Percentiles rank a stretch among this genome's conserved stretches.
phyloP scores from a whole-genome alignment of 495 filamentous ascomycete genomes.

The Aspergillus indologenus region DNA sequence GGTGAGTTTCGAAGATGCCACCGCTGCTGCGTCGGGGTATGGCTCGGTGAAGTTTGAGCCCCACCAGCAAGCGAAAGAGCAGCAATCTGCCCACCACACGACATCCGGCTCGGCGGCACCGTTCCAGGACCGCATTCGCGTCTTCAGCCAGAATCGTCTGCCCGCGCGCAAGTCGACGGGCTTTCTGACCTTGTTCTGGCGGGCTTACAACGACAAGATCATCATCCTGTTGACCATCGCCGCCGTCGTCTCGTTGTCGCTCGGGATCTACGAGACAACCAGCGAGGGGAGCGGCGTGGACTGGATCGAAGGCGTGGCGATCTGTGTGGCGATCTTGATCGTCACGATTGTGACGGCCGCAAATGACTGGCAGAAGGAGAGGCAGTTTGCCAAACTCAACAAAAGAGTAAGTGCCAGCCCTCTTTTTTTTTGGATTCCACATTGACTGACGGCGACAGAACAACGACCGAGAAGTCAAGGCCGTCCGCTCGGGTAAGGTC shows the following conservation, averaged over 20 bases:
- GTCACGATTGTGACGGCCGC: constrained; percentile 71
- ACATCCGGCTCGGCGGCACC: constrained; percentile 23
- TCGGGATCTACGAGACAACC: constrained; percentile 66
- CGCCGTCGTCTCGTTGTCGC: constrained; percentile 67
- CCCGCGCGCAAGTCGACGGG: constrained; percentile 72
- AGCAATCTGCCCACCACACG: constrained; percentile 3
- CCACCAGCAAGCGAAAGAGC: background rate
- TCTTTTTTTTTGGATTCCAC: background rate
- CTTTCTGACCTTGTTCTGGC: constrained; percentile 74
- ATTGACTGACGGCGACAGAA: constrained; percentile 45
- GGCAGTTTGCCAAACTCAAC: constrained; percentile 76
- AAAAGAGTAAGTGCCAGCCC: constrained; percentile 46
- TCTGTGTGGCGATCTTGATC: constrained; percentile 71
- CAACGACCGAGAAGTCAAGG: constrained; percentile 75
- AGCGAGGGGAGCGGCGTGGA: constrained; percentile 54
- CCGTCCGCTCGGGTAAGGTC: constrained; percentile 71
- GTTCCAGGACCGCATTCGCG: constrained; percentile 65
- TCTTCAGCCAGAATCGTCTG: constrained; percentile 71
- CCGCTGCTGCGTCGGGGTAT: constrained; percentile 23
- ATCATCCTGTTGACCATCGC: constrained; percentile 71
- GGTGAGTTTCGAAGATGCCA: constrained; percentile 62
- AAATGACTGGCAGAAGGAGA: constrained; percentile 78
- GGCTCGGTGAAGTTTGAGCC: constrained; percentile 9
- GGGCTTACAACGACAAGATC: constrained; percentile 84
- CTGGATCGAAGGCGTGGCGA: constrained; percentile 80